Conservation (phyloP, 2,329 filamentous ascomycete species). For the Hymenoscyphus fraxineus region DNA sequence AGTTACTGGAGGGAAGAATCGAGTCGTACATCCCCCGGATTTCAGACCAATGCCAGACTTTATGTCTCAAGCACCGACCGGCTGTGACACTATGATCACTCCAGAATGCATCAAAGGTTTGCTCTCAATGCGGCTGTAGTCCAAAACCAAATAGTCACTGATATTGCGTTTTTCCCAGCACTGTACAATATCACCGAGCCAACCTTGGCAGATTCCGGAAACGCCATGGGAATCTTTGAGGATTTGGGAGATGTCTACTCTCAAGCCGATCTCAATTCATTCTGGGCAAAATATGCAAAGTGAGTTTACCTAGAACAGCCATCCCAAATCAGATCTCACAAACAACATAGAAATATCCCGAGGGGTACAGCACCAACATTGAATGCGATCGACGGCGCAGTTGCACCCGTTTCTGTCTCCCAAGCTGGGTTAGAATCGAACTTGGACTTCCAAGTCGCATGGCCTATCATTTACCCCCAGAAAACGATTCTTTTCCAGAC, state of each 20-base stretch:
- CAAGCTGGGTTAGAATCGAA: constrained; percentile 38
- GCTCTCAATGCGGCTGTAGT: background rate
- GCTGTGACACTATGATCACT: constrained; percentile 37
- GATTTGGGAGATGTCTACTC: constrained; percentile 51
- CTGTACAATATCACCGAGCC: constrained; percentile 34
- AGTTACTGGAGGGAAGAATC: constrained; percentile 13
- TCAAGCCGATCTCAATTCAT: constrained; percentile 44
- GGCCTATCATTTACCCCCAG: constrained; percentile 46
- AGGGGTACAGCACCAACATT: constrained; percentile 39
- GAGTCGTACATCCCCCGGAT: constrained; percentile 4
- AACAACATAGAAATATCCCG: constrained; percentile 33
- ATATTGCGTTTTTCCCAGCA: constrained; percentile 34
- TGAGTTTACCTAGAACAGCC: constrained; percentile 34
- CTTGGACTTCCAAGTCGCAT: constrained; percentile 43
- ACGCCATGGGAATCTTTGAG: constrained; percentile 48
- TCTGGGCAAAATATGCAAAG: constrained; percentile 32
- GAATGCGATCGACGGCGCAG: constrained; percentile 39
- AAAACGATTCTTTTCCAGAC: constrained; percentile 43
- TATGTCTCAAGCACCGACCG: background rate
- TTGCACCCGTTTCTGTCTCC: constrained; percentile 33
- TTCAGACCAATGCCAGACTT: constrained; percentile 15
- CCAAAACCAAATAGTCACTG: no score
- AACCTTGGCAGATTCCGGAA: constrained; percentile 15
- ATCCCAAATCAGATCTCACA: background rate
- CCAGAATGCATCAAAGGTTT: constrained; percentile 41